Evolutionary conservation across 2,329 filamentous ascomycete genomes (phyloP).

Genomic region (Verticillium albo-atrum): DNA sequence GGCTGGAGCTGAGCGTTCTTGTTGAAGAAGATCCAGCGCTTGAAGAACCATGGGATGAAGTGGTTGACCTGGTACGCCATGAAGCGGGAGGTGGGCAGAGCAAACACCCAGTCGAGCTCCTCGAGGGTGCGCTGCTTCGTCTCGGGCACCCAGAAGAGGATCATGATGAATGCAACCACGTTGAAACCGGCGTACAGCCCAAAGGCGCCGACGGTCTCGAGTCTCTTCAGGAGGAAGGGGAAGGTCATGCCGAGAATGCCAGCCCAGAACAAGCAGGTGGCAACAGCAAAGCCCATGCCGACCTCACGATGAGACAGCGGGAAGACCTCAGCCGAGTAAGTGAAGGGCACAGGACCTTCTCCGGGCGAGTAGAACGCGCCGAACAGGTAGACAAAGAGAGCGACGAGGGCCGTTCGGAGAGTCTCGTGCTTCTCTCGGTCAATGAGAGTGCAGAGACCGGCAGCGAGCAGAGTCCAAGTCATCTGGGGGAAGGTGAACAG

Average conservation of each 20-base stretch:
- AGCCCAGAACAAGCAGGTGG: conserved; percentile 59
- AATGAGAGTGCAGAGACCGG: conserved; percentile 51
- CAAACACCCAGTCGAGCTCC: conserved; percentile 37
- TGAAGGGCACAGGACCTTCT: conserved; percentile 65
- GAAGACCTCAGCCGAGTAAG: conserved; percentile 66
- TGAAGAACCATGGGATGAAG: conserved; percentile 27
- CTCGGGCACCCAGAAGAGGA: conserved; percentile 54
- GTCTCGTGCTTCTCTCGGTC: conserved; percentile 8
- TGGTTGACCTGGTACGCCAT: conserved; percentile 26
- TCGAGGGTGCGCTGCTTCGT: conserved; percentile 53
- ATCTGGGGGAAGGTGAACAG: conserved; percentile 56
- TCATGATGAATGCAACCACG: conserved; percentile 47
- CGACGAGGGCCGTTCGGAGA: conserved; percentile 39
- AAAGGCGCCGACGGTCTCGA: conserved; percentile 38
- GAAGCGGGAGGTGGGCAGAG: conserved; percentile 25
- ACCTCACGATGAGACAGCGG: conserved; percentile 67
- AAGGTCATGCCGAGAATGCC: conserved; percentile 60
- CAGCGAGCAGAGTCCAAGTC: conserved; percentile 54
- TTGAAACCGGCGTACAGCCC: conserved; percentile 53
- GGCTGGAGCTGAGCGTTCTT: conserved; percentile 31
- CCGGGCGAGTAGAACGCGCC: conserved; percentile 24
- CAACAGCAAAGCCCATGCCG: conserved; percentile 66
- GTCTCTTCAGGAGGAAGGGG: conserved; percentile 45
- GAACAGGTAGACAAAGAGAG: conserved; percentile 32
- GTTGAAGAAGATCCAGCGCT: conserved; percentile 21